phyloP scores from a whole-genome alignment of 228 moss, liverwort and hornwort species.

The Sphagnum magellanicum region DNA sequence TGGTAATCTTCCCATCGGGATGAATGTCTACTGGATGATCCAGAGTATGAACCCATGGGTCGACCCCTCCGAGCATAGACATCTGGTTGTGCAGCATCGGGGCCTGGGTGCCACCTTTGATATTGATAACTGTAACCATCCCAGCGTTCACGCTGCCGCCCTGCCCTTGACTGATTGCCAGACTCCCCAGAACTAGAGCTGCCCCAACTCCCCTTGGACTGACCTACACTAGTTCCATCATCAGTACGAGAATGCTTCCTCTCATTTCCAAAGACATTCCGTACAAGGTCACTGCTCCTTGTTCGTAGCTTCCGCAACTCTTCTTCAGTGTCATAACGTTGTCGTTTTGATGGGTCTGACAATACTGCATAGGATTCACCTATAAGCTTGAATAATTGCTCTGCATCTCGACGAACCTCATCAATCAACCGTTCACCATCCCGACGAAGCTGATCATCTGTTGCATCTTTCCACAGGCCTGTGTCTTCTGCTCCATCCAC shows the following conservation, averaged over 20 bases:
- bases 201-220: conserved; percentile 42
- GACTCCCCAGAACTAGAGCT: conserved; percentile 26
- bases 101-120: conserved; percentile 93
- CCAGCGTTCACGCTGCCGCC: conserved; percentile 70
- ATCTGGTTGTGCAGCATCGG: conserved; percentile 93
- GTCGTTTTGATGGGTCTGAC: conserved; percentile 67
- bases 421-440: conserved; percentile 47
- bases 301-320: conserved; percentile 76
- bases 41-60: conserved; percentile 47
- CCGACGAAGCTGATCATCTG: conserved; percentile 20
- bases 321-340: conserved; percentile 78
- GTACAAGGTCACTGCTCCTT: conserved; percentile 31
- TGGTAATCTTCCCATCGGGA: conserved; percentile 62
- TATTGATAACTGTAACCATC: conserved; percentile 68
- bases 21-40: conserved; percentile 55
- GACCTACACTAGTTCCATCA: conserved; percentile 31
- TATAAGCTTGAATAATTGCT: conserved; percentile 91
- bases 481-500: conserved; percentile 67
- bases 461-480: conserved; percentile 46
- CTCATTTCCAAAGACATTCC: conserved; percentile 15
- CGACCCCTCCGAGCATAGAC: conserved; percentile 81
- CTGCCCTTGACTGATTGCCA: conserved; percentile 34
- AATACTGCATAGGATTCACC: conserved; percentile 94
- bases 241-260: conserved; percentile 25
- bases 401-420: conserved; percentile 88